Percentiles rank a stretch among this genome's conserved stretches.
These are phyloP conservation scores for Fusarium mundagurra DNA, from an alignment of 2,329 filamentous ascomycete species.

Conservation along the genomic window DNA sequence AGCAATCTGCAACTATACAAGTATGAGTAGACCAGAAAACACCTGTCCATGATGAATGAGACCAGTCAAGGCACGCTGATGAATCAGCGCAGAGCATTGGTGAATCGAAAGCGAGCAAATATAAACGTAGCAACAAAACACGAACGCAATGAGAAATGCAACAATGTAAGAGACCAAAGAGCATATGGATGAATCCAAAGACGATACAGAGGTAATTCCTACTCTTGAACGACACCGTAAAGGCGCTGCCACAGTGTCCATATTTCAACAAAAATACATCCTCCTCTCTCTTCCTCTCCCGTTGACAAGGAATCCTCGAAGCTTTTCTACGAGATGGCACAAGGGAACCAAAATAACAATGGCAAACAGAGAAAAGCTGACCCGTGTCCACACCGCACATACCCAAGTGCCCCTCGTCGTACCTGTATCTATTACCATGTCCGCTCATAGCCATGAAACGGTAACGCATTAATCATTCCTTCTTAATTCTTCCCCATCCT, in stretches of 20 bases:
- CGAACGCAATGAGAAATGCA: not conserved
- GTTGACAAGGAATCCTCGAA: not conserved
- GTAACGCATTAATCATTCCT: slow-evolving; percentile 39
- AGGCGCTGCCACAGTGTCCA: slow-evolving; percentile 23
- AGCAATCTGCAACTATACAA: slow-evolving; percentile 8
- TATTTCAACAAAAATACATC: slow-evolving; percentile 25
- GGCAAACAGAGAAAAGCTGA: slow-evolving; percentile 22
- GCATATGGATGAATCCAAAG: slow-evolving; percentile 4
- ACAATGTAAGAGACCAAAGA: not conserved
- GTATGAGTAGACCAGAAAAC: slow-evolving; percentile 16
- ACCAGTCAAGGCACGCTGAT: slow-evolving; percentile 8
- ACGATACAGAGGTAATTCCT: slow-evolving; percentile 3
- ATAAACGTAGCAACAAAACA: not conserved
- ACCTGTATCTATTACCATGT: slow-evolving; percentile 19
- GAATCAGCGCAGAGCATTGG: not conserved
- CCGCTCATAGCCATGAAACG: slow-evolving; percentile 23
- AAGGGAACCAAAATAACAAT: slow-evolving; percentile 4
- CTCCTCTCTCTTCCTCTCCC: slow-evolving; percentile 3
- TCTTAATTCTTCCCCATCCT: slow-evolving; percentile 9
- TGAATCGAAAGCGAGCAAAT: not conserved
- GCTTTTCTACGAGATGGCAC: not conserved
- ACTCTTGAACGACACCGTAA: slow-evolving; percentile 22
- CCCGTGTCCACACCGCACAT: slow-evolving; percentile 4
- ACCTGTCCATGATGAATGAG: slow-evolving; percentile 22
- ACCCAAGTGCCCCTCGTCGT: slow-evolving; percentile 20